Evolutionary conservation across 805 yeast genomes (phyloP).

Genomic region (Monosporozyma siamensis): DNA sequence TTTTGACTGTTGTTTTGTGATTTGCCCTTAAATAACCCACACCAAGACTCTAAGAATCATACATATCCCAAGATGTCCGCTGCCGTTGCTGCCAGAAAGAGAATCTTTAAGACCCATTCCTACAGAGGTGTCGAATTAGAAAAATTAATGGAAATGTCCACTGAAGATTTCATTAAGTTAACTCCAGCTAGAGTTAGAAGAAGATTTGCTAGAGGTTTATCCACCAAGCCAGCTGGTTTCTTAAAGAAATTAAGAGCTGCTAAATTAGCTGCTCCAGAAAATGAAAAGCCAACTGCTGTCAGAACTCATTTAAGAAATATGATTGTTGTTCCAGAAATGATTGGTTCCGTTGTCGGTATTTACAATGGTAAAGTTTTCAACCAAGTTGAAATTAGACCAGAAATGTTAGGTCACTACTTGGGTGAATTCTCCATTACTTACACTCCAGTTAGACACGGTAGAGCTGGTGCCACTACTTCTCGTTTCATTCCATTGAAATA

Average conservation of each 20-base stretch:
- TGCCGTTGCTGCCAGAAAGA: slow-evolving; percentile 45
- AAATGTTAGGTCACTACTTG: slow-evolving; percentile 99
- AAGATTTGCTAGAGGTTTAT: slow-evolving; percentile 97
- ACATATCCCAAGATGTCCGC: slow-evolving; percentile 13
- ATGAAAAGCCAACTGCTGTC: slow-evolving; percentile 96
- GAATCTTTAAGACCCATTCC: slow-evolving; percentile 92
- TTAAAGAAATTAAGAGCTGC: slow-evolving; percentile 97
- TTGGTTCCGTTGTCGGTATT: slow-evolving; percentile 96
- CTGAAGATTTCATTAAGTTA: slow-evolving; percentile 94
- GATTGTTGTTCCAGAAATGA: slow-evolving; percentile 99
- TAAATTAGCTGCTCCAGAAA: slow-evolving; percentile 77
- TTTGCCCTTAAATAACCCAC: neutral
- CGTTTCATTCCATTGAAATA: slow-evolving; percentile 68
- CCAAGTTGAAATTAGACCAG: slow-evolving; percentile 97
- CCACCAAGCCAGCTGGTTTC: slow-evolving; percentile 89
- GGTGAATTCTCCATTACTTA: slow-evolving; percentile 99
- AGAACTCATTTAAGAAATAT: slow-evolving; percentile 99
- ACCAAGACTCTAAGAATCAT: neutral
- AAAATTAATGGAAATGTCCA: slow-evolving; percentile 85
- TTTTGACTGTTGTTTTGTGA: neutral
- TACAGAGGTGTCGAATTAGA: slow-evolving; percentile 98
- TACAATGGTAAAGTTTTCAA: slow-evolving; percentile 99
- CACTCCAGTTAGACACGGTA: slow-evolving; percentile 99
- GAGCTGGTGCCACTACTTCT: slow-evolving; percentile 79
- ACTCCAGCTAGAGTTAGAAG: slow-evolving; percentile 99